Conservation (phyloP, 768 basidiomycete species). For the Phlegmacium glaucopus region DNA sequence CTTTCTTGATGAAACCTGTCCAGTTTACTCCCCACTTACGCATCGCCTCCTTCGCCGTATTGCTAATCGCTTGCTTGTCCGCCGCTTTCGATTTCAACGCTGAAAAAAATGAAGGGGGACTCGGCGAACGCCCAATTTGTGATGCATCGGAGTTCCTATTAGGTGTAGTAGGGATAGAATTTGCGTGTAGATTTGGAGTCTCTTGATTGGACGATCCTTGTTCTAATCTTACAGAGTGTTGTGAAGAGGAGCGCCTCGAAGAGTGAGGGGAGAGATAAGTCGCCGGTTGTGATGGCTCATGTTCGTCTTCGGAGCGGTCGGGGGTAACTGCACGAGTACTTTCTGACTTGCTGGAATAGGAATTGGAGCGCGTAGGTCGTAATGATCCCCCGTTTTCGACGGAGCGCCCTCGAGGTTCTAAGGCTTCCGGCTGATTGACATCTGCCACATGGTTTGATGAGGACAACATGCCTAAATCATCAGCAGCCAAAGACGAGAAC, state of each 20-base stretch:
- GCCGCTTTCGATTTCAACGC: constrained; percentile 71
- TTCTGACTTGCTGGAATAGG: constrained; percentile 26
- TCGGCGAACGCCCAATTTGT: constrained; percentile 32
- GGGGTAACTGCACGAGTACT: constrained; percentile 10
- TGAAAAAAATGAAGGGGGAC: constrained; percentile 68
- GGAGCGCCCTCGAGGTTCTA: constrained; percentile 36
- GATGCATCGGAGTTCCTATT: constrained; percentile 32
- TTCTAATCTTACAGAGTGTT: constrained; percentile 36
- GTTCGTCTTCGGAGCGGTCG: not conserved
- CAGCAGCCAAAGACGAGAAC: constrained; percentile 46
- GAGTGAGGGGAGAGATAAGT: constrained; percentile 13
- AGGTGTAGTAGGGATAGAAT: constrained; percentile 28
- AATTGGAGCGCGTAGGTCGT: constrained; percentile 26
- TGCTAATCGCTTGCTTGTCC: constrained; percentile 84
- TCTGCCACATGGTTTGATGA: constrained; percentile 16
- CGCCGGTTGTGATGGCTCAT: constrained; percentile 10
- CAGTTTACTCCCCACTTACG: constrained; percentile 91
- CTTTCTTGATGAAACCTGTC: constrained; percentile 60
- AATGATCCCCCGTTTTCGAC: constrained; percentile 24
- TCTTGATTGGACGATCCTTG: constrained; percentile 27
- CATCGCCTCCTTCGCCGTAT: constrained; percentile 85
- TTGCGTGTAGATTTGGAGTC: constrained; percentile 13
- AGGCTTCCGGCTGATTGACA: constrained; percentile 17
- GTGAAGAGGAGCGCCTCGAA: constrained; percentile 41
- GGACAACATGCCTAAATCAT: constrained; percentile 25